Conservation (phyloP, 2,329 filamentous ascomycete species). For the Davidsoniella neocaledoniae region DNA sequence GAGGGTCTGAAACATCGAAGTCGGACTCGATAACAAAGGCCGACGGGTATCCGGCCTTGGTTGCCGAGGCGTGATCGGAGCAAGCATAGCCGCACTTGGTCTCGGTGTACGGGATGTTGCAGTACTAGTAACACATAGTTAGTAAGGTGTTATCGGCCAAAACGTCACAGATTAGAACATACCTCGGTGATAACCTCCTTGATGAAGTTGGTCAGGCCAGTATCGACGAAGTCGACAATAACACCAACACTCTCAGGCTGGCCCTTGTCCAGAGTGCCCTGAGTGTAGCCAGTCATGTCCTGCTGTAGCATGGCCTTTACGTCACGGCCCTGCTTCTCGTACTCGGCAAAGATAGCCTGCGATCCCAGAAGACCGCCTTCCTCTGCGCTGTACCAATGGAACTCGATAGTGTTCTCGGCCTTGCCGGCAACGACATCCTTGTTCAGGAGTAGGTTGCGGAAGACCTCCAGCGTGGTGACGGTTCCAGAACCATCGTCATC, state of each 20-base stretch:
- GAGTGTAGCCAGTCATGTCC: slow-evolving; percentile 87
- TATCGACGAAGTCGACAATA: slow-evolving; percentile 81
- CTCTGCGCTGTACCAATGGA: slow-evolving; percentile 91
- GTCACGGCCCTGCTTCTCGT: slow-evolving; percentile 54
- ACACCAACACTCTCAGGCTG: slow-evolving; percentile 76
- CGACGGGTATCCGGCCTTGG: slow-evolving; percentile 47
- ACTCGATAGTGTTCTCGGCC: slow-evolving; percentile 75
- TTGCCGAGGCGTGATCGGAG: slow-evolving; percentile 55
- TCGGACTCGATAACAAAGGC: slow-evolving; percentile 47
- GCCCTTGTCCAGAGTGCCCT: slow-evolving; percentile 68
- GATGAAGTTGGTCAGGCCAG: slow-evolving; percentile 71
- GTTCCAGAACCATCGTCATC: slow-evolving; percentile 90
- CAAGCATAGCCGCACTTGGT: slow-evolving; percentile 83
- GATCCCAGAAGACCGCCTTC: slow-evolving; percentile 76
- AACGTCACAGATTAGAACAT: slow-evolving; percentile 14
- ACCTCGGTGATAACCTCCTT: slow-evolving; percentile 65
- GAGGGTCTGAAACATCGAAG: slow-evolving; percentile 44
- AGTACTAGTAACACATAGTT: slow-evolving; percentile 38
- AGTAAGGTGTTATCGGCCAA: neutral
- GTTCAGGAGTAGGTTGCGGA: slow-evolving; percentile 64
- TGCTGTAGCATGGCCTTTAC: slow-evolving; percentile 97
- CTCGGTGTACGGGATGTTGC: slow-evolving; percentile 69
- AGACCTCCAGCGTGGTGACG: slow-evolving; percentile 84
- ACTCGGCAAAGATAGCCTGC: slow-evolving; percentile 74
- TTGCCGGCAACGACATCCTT: slow-evolving; percentile 53